These are phyloP conservation scores for Klebsormidium nitens DNA, from an alignment of 139 green algal genomes.

Conservation along the genomic window DNA sequence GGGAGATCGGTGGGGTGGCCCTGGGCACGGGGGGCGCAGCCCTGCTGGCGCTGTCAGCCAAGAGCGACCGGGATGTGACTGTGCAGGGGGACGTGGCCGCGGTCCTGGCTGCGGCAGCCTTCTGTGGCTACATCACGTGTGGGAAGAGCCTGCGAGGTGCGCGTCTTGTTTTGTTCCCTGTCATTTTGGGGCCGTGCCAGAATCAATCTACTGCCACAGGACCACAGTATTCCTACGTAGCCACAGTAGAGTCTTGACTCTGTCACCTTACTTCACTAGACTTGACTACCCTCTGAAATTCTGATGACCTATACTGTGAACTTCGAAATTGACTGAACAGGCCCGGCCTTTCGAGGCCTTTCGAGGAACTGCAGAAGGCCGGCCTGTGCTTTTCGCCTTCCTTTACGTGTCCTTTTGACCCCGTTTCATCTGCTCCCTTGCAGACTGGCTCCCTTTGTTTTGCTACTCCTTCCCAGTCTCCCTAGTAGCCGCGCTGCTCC, in stretches of 20 bases:
- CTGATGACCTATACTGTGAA: too few relatives aligned
- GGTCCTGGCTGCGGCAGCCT: slow-evolving; percentile 48
- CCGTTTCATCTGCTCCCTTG: background rate
- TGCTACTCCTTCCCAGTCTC: slow-evolving; percentile 69
- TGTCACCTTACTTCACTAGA: too few relatives aligned
- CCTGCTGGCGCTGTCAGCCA: background rate
- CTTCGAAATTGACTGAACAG: background rate
- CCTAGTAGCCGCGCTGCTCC: slow-evolving; percentile 3
- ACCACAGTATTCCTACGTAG: too few relatives aligned
- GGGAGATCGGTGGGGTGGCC: slow-evolving; percentile 6
- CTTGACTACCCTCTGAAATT: too few relatives aligned
- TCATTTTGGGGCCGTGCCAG: background rate
- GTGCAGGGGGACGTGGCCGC: slow-evolving; percentile 57
- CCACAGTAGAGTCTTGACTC: too few relatives aligned
- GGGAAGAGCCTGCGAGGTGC: slow-evolving; percentile 39
- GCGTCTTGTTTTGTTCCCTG: slow-evolving; percentile 4
- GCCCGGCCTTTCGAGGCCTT: too few relatives aligned
- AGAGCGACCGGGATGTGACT: slow-evolving; percentile 31
- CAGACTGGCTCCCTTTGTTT: slow-evolving; percentile 68
- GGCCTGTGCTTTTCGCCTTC: background rate
- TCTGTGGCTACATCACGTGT: slow-evolving; percentile 49
- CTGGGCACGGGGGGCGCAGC: slow-evolving; percentile 9
- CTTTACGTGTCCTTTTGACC: background rate
- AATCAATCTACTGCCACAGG: background rate
- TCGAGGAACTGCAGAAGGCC: background rate